Evolutionary conservation across 257 asterid species (phyloP).

Genomic region (Nicotiana undulata): DNA sequence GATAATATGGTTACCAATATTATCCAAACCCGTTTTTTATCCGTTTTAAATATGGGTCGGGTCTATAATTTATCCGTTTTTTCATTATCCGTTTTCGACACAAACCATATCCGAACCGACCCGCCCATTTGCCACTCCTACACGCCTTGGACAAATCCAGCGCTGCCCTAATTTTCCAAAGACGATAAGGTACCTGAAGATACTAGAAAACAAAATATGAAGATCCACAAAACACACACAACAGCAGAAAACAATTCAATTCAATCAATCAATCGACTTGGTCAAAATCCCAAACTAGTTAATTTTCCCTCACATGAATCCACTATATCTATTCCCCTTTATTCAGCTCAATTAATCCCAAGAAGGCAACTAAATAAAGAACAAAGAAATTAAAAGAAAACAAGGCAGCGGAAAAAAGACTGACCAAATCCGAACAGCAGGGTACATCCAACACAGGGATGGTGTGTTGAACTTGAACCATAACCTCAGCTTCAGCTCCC

Average conservation of each 20-base stretch:
- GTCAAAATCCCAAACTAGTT: neutral
- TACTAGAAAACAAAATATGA: neutral
- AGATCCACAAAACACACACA: neutral
- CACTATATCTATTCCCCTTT: neutral
- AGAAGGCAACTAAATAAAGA: neutral
- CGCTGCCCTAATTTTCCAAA: neutral
- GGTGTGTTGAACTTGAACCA: conserved; percentile 37
- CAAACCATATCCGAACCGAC: too few relatives aligned
- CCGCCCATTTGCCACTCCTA: too few relatives aligned
- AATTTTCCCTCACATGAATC: neutral
- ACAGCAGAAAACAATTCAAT: neutral
- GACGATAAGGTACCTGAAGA: neutral
- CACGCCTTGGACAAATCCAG: neutral
- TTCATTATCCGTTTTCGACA: too few relatives aligned
- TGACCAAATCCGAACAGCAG: conserved; percentile 38
- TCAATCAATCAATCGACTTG: neutral
- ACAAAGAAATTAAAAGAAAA: too few relatives aligned
- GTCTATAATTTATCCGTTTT: too few relatives aligned
- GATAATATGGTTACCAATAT: too few relatives aligned
- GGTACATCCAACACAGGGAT: conserved; percentile 56
- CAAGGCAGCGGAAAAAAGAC: neutral
- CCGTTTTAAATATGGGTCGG: too few relatives aligned
- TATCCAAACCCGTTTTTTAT: too few relatives aligned
- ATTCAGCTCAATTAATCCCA: neutral
- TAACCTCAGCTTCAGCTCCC: conserved; percentile 69